Percentiles rank a stretch among this genome's conserved stretches.
These are phyloP conservation scores for Cetradonia linearis DNA, from an alignment of 495 filamentous ascomycete species.

Conservation along the genomic window DNA sequence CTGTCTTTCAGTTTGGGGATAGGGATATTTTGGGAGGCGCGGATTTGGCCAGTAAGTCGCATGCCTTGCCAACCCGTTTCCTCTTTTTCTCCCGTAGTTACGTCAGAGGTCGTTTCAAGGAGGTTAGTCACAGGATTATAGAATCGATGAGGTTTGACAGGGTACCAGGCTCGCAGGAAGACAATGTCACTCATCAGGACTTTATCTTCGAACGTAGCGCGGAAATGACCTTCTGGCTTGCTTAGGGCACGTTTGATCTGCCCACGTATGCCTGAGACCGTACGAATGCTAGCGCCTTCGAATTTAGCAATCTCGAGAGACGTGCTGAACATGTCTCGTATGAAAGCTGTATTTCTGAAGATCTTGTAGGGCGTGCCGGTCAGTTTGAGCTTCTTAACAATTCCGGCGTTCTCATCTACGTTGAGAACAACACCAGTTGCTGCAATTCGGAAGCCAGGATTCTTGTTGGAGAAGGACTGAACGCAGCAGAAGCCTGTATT, in stretches of 20 bases:
- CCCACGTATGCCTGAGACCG: conserved; percentile 87
- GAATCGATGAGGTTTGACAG: conserved; percentile 85
- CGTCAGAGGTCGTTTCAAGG: conserved; percentile 37
- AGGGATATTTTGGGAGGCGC: conserved; percentile 59
- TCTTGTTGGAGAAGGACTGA: conserved; percentile 79
- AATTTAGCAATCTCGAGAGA: conserved; percentile 94
- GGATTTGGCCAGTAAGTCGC: conserved; percentile 90
- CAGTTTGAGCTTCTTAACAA: conserved; percentile 98
- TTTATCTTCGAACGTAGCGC: conserved; percentile 97
- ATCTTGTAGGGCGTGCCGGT: conserved; percentile 90
- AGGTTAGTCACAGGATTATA: conserved; percentile 96
- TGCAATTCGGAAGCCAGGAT: conserved; percentile 83
- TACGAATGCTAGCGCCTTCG: conserved; percentile 88
- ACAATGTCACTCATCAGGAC: conserved; percentile 93
- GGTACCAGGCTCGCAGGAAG: conserved; percentile 93
- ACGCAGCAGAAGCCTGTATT: conserved; percentile 94
- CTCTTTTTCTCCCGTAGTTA: conserved; percentile 25
- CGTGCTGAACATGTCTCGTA: conserved; percentile 95
- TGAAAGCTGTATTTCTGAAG: conserved; percentile 98
- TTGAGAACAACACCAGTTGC: conserved; percentile 86
- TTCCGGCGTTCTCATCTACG: conserved; percentile 88
- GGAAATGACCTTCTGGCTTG: conserved; percentile 89
- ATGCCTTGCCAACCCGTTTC: conserved; percentile 41
- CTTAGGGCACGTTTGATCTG: conserved; percentile 89
- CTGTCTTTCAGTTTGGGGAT: conserved; percentile 73